Evolutionary conservation across 192 early-diverging fungal species (phyloP), one percentile per base, ranked within the genome.

Genomic region (Mortierella hygrophila): DNA sequence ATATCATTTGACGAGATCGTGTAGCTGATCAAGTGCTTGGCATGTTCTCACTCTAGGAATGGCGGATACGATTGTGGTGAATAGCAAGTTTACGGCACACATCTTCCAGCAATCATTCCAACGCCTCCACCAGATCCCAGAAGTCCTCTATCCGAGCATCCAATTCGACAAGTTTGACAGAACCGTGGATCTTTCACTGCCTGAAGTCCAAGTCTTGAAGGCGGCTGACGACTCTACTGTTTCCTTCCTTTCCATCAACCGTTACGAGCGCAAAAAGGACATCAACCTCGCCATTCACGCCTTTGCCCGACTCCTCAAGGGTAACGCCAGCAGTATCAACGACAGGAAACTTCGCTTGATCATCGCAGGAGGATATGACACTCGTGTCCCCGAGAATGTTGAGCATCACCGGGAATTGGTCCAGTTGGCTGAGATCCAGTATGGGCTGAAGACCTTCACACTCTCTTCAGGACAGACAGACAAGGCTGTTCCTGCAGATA

Each of bases 241-340:
- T 16, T 81, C 78, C 1, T 74, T 97, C 23, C 68, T 98, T 23
- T 99, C 98, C 0, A 95, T 99, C 87, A 99, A 98, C 82, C 95
- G 98, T n/a, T 99, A 98, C 71, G 98, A 99, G 82, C 93, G 96
- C 65, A 98, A 98, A 84, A 99, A 99, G 90, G 92, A 96, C 90
- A 90, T 99, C 29, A 89, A 77, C 0, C 88, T 99, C 57, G 97
- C 96, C 9, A 92, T 99, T 52, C 84, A 93, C 23, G 90, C 97
- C 3, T 95, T 97, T 82, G 92, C 93, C 18, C 63, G 71, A 35
- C 79, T 79, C 6, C 80, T 95, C 41, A 80, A 82, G 37, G 92
- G 91, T 72, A 68, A 55, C 20, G 74, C 72, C 23, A 65, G 60
- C 11, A 77, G 74, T 32, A 18, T 29, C 26, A 65, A 57, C 4